Evolutionary conservation across 192 early-diverging fungal genomes (phyloP), one percentile per base, ranked within the genome.

Genomic region (Coemansia sp.): DNA sequence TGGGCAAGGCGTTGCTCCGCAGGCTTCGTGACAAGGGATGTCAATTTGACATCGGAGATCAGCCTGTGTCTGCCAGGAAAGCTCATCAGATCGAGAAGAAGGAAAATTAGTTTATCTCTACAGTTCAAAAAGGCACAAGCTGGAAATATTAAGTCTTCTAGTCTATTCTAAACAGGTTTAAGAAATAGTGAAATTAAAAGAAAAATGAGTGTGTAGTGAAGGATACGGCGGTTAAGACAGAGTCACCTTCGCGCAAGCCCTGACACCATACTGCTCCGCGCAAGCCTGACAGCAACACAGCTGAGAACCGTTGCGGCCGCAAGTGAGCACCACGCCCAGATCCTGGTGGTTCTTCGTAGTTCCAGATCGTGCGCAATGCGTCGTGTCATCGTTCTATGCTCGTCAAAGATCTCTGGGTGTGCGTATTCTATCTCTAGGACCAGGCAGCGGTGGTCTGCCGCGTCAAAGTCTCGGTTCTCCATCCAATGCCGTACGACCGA

Each of bases 401-500:
- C 72, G 18, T 50, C 69, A 26, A 83, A 40, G 5, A 74, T 64
- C 19, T 74, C 75, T 3, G 42, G 48, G 15, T 69, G 71, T 1
- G 80, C 80, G 69, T 82, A 65, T 45, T 78, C 84, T 23, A 79
- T 61, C 39, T 87, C 84, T 0, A 92, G 73, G 52, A 90, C 79
- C 32, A 93, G 65, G 75, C 88, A 91, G 40, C 87, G 86, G 68
- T 93, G 92, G 71, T 93, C 92, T 19, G 88, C 88, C 10, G 83
- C 86, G 2, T 67, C 60, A 70, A 89, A 91, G 64, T 88, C 83
- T 47, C 81, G 64, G 69, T 93, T 93, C 16, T 85, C 89, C 71
- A 87, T 87, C 65, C 72, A 70, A 41, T 85, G 69, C 5, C 71
- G 61, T 11, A 82, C 66, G 9, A 89, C 85, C 3, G 81, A 63